phyloP scores from a whole-genome alignment of 1,284 basidiomycete genomes.

The Meripilus lineatus region DNA sequence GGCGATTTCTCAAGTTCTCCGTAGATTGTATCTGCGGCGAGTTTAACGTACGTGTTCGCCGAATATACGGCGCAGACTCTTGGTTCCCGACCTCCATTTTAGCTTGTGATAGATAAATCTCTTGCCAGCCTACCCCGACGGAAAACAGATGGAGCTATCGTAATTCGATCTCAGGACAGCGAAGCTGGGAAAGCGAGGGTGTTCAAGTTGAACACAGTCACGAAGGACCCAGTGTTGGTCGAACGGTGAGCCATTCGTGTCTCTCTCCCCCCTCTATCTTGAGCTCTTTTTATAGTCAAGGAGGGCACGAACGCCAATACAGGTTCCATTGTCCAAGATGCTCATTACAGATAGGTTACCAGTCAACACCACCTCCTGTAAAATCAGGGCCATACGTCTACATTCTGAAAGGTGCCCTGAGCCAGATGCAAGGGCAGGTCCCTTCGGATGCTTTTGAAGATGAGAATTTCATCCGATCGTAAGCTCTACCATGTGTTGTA shows the following conservation, averaged over 20 bases:
- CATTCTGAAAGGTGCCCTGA: conserved; percentile 68
- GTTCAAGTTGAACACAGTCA: conserved; percentile 72
- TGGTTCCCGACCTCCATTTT: conserved; percentile 13
- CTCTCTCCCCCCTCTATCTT: conserved; percentile 4
- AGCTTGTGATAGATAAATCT: conserved; percentile 81
- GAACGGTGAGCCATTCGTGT: conserved; percentile 49
- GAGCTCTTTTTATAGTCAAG: conserved; percentile 35
- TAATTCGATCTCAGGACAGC: conserved; percentile 64
- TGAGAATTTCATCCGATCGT: conserved; percentile 28
- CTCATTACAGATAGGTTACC: conserved; percentile 69
- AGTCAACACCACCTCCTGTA: conserved; percentile 62
- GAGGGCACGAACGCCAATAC: conserved; percentile 71
- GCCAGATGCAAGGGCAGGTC: conserved; percentile 73
- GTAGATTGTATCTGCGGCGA: conserved; percentile 82
- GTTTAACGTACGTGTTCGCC: conserved; percentile 58
- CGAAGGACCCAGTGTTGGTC: conserved; percentile 60
- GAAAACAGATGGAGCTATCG: conserved; percentile 67
- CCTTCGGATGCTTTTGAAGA: conserved; percentile 72
- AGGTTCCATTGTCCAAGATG: conserved; percentile 73
- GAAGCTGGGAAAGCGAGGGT: conserved; percentile 54
- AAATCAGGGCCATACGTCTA: conserved; percentile 73
- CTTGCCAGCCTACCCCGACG: conserved; percentile 65
- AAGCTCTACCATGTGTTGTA: neutral
- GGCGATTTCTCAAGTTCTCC: conserved; percentile 13
- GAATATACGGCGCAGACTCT: neutral